These are phyloP conservation scores for Cornus controversa DNA, from an alignment of 148 eudicot genomes.

Conservation along the genomic window DNA sequence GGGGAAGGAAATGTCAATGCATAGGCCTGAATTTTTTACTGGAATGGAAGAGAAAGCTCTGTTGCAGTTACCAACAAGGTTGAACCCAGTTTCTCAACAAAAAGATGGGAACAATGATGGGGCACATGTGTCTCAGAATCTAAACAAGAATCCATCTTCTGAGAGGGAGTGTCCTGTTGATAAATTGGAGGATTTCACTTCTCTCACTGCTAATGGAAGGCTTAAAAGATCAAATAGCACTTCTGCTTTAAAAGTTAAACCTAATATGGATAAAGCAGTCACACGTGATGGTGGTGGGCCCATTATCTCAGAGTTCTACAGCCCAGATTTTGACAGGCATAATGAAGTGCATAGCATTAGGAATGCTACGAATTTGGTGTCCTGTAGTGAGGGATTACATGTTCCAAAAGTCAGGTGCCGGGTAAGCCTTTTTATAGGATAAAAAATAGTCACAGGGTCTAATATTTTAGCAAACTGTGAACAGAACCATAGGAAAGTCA, in stretches of 20 bases:
- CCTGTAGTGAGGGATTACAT: conserved; percentile 54
- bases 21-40: conserved; percentile 15
- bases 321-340: conserved; percentile 47
- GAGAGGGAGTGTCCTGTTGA: conserved; percentile 22
- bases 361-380: conserved; percentile 43
- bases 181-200: conserved; percentile 25
- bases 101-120: conserved; percentile 27
- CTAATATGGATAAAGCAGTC: conserved; percentile 33
- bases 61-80: conserved; percentile 30
- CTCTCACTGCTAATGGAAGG: conserved; percentile 35
- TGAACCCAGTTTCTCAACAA: conserved; percentile 24
- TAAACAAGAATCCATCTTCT: conserved; percentile 25
- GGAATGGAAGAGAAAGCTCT: conserved; percentile 30
- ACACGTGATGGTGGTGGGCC: conserved; percentile 42
- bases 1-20: conserved; percentile 23
- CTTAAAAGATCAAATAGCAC: conserved; percentile 83
- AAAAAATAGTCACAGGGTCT: background rate
- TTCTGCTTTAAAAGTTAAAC: conserved; percentile 55
- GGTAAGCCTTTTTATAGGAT: conserved; percentile 38
- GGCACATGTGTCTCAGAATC: conserved; percentile 22
- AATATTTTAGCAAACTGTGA: background rate
- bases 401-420: conserved; percentile 78
- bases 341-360: conserved; percentile 29
- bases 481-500: background rate
- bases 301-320: conserved; percentile 69